These are phyloP conservation scores for Oryza punctata DNA, from an alignment of 176 grass and related monocot genomes.

Conservation along the genomic window DNA sequence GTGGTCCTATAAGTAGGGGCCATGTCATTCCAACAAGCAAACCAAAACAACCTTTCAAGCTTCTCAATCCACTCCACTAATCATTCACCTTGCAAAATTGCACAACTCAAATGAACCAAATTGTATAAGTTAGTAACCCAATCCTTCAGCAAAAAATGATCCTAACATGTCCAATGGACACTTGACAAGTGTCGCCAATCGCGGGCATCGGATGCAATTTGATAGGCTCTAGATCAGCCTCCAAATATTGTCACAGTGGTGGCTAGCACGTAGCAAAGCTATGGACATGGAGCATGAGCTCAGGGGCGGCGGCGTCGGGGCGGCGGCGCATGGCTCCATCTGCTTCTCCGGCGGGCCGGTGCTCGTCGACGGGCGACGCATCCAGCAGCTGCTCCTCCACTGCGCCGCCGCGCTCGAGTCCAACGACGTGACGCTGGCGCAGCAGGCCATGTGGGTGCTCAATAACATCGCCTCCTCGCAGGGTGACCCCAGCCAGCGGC, in stretches of 20 bases:
- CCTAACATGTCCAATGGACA: not conserved
- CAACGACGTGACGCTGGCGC: slow-evolving; percentile 91
- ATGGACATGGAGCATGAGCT: slow-evolving; percentile 38
- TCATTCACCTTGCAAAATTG: not conserved
- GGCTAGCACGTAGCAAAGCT: not conserved
- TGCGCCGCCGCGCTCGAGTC: slow-evolving; percentile 82
- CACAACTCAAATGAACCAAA: not conserved
- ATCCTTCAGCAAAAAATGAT: not conserved
- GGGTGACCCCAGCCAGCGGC: slow-evolving; percentile 79
- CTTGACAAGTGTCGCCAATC: slow-evolving; percentile 15
- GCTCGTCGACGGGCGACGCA: slow-evolving; percentile 63
- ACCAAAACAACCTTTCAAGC: slow-evolving; percentile 39
- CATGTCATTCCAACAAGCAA: slow-evolving; percentile 41
- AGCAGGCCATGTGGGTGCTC: slow-evolving; percentile 96
- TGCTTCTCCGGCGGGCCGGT: slow-evolving; percentile 42
- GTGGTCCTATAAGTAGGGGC: slow-evolving; percentile 18
- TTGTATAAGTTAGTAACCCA: not conserved
- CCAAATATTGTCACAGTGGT: not conserved
- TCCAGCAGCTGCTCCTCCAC: slow-evolving; percentile 87
- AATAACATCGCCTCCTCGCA: slow-evolving; percentile 93
- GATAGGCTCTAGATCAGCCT: not conserved
- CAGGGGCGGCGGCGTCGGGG: not conserved
- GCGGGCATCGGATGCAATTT: not conserved
- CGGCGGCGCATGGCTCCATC: slow-evolving; percentile 30
- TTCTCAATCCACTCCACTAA: slow-evolving; percentile 1